phyloP scores from a whole-genome alignment of 306 rosid genomes.

The Dicorynia guianensis region DNA sequence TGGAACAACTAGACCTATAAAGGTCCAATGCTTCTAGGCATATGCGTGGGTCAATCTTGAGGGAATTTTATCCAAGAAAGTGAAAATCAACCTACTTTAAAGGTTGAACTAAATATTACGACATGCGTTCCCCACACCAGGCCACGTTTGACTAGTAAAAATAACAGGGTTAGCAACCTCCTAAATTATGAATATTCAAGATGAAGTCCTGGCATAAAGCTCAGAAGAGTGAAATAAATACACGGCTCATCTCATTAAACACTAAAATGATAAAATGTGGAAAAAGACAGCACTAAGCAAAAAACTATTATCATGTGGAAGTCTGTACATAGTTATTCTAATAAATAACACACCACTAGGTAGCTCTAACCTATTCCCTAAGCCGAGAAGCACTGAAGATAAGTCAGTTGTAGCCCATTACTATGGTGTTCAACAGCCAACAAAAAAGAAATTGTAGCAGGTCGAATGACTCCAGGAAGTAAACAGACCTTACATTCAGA shows the following conservation, averaged over 20 bases:
- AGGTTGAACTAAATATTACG: not conserved
- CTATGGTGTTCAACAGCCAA: not conserved
- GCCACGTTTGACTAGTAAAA: not conserved
- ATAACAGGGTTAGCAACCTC: not conserved
- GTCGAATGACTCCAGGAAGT: conserved; percentile 32
- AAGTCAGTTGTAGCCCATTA: not conserved
- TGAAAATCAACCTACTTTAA: not conserved
- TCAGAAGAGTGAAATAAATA: not conserved
- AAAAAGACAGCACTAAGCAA: not conserved
- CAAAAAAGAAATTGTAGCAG: not conserved
- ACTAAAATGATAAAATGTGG: too few species aligned
- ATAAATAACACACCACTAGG: not conserved
- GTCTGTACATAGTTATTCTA: not conserved
- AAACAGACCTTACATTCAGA: conserved; percentile 90
- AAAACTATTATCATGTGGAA: not conserved
- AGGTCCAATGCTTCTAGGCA: too few species aligned
- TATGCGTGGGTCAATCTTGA: not conserved
- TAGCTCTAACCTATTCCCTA: not conserved
- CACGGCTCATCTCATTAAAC: not conserved
- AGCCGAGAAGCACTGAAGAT: not conserved
- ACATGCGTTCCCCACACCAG: not conserved
- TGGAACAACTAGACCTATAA: not conserved
- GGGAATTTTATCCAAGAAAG: not conserved
- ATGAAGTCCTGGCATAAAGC: not conserved
- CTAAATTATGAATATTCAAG: not conserved